Evolutionary conservation across 805 yeast genomes (phyloP).

Genomic region (Torulaspora indica): DNA sequence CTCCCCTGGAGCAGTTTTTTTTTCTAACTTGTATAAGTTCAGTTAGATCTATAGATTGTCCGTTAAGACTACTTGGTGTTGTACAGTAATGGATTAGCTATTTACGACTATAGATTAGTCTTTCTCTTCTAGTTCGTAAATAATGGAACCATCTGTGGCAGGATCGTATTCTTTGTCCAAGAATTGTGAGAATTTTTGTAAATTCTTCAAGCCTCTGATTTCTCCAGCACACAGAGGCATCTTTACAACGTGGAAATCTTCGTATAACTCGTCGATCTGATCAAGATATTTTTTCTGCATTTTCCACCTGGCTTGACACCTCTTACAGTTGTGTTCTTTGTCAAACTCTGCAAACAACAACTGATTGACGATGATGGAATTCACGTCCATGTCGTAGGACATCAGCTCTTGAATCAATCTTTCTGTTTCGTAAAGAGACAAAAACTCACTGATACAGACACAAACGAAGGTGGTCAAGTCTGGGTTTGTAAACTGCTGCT

Average conservation of each 20-base stretch:
- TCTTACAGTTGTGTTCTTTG: constrained; percentile 69
- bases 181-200: constrained; percentile 77
- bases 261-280: constrained; percentile 93
- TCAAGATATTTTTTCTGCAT: constrained; percentile 94
- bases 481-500: constrained; percentile 92
- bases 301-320: constrained; percentile 89
- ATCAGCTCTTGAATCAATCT: constrained; percentile 95
- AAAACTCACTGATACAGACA: constrained; percentile 95
- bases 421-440: constrained; percentile 94
- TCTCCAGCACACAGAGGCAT: constrained; percentile 94
- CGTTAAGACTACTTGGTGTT: neutral
- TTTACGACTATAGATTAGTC: constrained; percentile 12
- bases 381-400: constrained; percentile 93
- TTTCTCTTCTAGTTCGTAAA: constrained; percentile 37
- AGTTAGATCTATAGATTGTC: neutral
- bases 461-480: constrained; percentile 93
- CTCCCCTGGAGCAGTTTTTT: constrained; percentile 40
- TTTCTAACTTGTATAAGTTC: constrained; percentile 2
- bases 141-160: constrained; percentile 42
- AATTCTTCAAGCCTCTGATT: constrained; percentile 85
- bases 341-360: constrained; percentile 73
- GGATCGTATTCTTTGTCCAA: constrained; percentile 76
- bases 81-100: neutral
- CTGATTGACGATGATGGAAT: constrained; percentile 93
- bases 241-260: constrained; percentile 93